Percentiles rank a stretch among this genome's conserved stretches.
These are phyloP conservation scores for Ulmus americana DNA, from an alignment of 331 rosid genomes.

Conservation along the genomic window DNA sequence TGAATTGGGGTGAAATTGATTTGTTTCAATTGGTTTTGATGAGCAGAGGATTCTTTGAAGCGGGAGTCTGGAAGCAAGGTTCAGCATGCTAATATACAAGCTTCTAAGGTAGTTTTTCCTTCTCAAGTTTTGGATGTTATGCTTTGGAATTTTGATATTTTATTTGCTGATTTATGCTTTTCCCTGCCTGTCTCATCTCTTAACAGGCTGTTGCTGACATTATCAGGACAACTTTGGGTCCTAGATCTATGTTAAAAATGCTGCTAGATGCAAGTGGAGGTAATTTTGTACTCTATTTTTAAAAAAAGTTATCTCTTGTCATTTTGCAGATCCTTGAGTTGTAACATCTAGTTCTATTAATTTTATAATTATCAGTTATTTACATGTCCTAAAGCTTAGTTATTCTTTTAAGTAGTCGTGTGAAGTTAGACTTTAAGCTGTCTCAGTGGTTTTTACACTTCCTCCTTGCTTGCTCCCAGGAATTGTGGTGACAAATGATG, in stretches of 20 bases:
- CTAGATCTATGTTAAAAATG: conserved; percentile 98
- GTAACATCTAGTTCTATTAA: background rate
- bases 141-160: background rate
- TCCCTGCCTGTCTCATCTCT: background rate
- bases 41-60: conserved; percentile 81
- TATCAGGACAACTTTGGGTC: conserved; percentile 93
- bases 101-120: conserved; percentile 54
- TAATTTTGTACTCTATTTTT: conserved; percentile 10
- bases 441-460: background rate
- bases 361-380: background rate
- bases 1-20: background rate
- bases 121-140: background rate
- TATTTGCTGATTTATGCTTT: background rate
- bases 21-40: conserved; percentile 5
- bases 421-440: background rate
- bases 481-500: conserved; percentile 92
- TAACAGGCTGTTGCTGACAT: conserved; percentile 94
- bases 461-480: conserved; percentile 37
- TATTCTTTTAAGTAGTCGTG: background rate
- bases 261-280: conserved; percentile 85
- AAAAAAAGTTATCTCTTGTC: too few species aligned
- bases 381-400: background rate
- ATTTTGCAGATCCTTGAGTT: background rate
- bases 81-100: conserved; percentile 87
- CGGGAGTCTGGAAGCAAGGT: conserved; percentile 91